phyloP scores from a whole-genome alignment of 2,329 filamentous ascomycete genomes.

The Aspergillus uvarum region DNA sequence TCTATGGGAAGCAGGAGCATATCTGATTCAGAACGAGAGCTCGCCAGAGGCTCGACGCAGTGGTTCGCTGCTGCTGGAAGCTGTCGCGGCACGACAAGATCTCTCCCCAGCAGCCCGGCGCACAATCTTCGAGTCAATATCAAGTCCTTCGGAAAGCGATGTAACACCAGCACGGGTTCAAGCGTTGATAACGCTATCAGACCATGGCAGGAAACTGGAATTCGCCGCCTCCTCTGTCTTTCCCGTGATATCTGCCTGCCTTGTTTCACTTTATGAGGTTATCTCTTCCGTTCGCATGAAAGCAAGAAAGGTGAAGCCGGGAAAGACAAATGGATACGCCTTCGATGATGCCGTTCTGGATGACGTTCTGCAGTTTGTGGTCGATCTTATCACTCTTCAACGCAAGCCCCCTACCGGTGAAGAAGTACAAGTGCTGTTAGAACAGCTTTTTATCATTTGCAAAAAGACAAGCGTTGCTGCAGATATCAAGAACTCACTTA shows the following conservation, averaged over 20 bases:
- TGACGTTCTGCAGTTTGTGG: constrained; percentile 43
- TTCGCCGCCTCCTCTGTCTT: constrained; percentile 41
- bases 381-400: constrained; percentile 45
- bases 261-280: constrained; percentile 40
- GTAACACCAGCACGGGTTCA: constrained; percentile 41
- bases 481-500: constrained; percentile 44
- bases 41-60: constrained; percentile 38
- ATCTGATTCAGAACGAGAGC: constrained; percentile 37
- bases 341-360: constrained; percentile 39
- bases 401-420: constrained; percentile 36
- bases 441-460: constrained; percentile 41
- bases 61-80: constrained; percentile 38
- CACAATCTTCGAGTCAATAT: constrained; percentile 38
- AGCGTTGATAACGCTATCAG: constrained; percentile 42
- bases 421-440: constrained; percentile 39
- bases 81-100: constrained; percentile 40
- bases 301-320: constrained; percentile 37
- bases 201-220: constrained; percentile 45
- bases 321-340: constrained; percentile 31
- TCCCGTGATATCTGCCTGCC: constrained; percentile 40
- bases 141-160: constrained; percentile 34
- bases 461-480: constrained; percentile 41
- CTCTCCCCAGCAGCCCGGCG: constrained; percentile 36
- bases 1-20: constrained; percentile 41
- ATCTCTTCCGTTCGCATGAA: constrained; percentile 39